Conservation (phyloP, 805 yeast genomes). For the Barnettozyma sp. region DNA sequence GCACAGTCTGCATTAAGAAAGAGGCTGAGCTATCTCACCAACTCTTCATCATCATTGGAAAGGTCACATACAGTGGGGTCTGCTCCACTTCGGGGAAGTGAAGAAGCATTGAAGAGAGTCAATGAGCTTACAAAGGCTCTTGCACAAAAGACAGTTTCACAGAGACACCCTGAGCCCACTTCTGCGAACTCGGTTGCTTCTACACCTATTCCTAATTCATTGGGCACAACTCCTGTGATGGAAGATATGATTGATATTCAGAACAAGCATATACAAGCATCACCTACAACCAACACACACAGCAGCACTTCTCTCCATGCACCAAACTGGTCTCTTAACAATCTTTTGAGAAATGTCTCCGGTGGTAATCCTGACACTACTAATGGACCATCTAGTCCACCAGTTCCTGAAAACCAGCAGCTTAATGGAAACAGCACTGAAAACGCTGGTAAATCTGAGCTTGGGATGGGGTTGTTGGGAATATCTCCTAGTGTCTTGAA, state of each 20-base stretch:
- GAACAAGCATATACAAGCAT: too few species aligned
- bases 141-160: background rate
- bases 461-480: background rate
- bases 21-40: constrained; percentile 7
- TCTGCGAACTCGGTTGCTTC: too few species aligned
- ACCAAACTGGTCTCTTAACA: constrained; percentile 9
- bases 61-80: constrained; percentile 12
- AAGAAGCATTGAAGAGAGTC: constrained; percentile 12
- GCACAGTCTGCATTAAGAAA: constrained; percentile 14
- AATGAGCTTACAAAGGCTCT: constrained; percentile 8
- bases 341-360: constrained; percentile 5
- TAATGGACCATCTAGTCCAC: too few species aligned
- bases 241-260: too few species aligned
- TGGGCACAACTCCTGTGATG: too few species aligned
- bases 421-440: background rate
- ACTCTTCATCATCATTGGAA: background rate
- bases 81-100: constrained; percentile 6
- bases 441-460: background rate
- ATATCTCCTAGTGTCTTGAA: constrained; percentile 1
- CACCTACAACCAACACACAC: too few species aligned
- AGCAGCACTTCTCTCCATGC: background rate
- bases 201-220: too few species aligned
- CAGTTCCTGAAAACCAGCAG: too few species aligned
- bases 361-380: too few species aligned
- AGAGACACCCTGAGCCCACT: background rate